Conservation (phyloP, 352 stramenopile species). For the Globisporangium camurandrum region DNA sequence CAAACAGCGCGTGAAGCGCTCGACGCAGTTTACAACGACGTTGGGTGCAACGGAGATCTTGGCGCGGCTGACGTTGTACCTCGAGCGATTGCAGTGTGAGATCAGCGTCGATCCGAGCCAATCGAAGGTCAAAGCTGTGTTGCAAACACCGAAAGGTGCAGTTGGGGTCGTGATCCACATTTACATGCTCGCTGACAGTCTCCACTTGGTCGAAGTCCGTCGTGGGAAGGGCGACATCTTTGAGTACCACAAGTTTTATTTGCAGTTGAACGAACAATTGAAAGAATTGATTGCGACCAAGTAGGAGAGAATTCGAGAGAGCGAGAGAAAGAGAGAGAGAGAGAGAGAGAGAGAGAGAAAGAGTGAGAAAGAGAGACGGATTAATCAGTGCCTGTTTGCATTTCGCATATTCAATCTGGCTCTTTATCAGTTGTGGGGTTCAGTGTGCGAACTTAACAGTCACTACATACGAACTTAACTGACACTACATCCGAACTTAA, state of each 20-base stretch:
- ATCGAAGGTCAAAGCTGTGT: slow-evolving; percentile 79
- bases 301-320: no score
- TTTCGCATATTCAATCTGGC: no score
- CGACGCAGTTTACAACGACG: slow-evolving; percentile 83
- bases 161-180: slow-evolving; percentile 87
- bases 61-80: slow-evolving; percentile 58
- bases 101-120: slow-evolving; percentile 71
- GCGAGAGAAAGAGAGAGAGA: no score
- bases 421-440: no score
- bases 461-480: no score
- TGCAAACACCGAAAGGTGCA: slow-evolving; percentile 84
- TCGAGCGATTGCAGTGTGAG: slow-evolving; percentile 74
- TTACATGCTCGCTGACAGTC: slow-evolving; percentile 78
- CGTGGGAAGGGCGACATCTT: slow-evolving; percentile 89
- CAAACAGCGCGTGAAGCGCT: slow-evolving; percentile 80
- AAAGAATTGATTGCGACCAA: slow-evolving; percentile 60
- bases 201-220: slow-evolving; percentile 85
- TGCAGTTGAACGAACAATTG: slow-evolving; percentile 83
- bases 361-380: no score
- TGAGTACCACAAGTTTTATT: slow-evolving; percentile 89
- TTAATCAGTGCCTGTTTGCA: no score
- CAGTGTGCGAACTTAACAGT: no score
- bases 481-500: no score
- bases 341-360: no score
- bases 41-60: slow-evolving; percentile 76